Percentiles rank a stretch among this genome's conserved stretches.
Conservation (phyloP, 345 rosid genomes). For the Populus nigra region DNA sequence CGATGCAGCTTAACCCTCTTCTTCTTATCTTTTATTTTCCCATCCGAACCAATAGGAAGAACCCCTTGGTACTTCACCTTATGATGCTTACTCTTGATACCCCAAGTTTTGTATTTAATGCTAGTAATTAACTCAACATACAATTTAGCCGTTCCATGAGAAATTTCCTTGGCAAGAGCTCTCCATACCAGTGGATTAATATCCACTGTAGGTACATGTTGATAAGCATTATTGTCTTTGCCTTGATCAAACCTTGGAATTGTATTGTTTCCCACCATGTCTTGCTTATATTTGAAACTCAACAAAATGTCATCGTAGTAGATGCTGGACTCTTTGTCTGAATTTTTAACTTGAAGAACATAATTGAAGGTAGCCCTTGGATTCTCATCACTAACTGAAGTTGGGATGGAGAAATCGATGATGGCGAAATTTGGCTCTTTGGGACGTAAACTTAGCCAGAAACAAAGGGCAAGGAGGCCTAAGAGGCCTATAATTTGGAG, state of each 20-base stretch:
- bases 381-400: neutral
- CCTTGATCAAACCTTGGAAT: slow-evolving; percentile 30
- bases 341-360: slow-evolving; percentile 33
- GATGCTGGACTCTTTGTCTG: slow-evolving; percentile 39
- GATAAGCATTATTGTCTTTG: slow-evolving; percentile 5
- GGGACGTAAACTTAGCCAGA: slow-evolving; percentile 42
- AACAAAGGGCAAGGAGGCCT: slow-evolving; percentile 29
- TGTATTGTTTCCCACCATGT: slow-evolving; percentile 23
- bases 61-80: slow-evolving; percentile 25
- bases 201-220: neutral
- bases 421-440: slow-evolving; percentile 26
- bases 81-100: slow-evolving; percentile 42
- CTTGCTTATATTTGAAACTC: slow-evolving; percentile 27
- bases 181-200: slow-evolving; percentile 11
- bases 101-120: slow-evolving; percentile 36
- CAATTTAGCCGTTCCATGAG: slow-evolving; percentile 31
- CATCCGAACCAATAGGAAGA: slow-evolving; percentile 36
- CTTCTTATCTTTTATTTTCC: slow-evolving; percentile 42
- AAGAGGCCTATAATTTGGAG: slow-evolving; percentile 34
- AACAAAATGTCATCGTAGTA: slow-evolving; percentile 36
- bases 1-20: slow-evolving; percentile 43
- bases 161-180: slow-evolving; percentile 20
- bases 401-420: slow-evolving; percentile 29
- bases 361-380: slow-evolving; percentile 18
- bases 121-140: slow-evolving; percentile 26